Conservation (phyloP, 2,329 filamentous ascomycete genomes). For the Nemania abortiva region DNA sequence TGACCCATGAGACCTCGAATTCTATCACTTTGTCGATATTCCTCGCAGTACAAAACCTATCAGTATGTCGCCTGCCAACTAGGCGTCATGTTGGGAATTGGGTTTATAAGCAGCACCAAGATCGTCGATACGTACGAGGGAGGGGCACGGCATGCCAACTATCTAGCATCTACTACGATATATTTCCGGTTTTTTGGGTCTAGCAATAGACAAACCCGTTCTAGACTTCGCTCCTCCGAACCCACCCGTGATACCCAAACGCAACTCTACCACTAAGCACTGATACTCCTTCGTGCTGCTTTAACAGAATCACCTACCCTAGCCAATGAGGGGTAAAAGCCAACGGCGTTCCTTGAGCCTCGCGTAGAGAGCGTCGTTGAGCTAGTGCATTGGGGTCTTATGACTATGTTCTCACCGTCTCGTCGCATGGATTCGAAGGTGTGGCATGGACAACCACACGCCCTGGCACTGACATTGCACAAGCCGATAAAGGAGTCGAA, state of each 20-base stretch:
- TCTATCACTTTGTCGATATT: too few species aligned
- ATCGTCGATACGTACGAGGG: slow-evolving; percentile 5
- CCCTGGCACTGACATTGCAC: neutral
- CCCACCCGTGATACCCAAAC: neutral
- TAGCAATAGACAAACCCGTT: slow-evolving; percentile 1
- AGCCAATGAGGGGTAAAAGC: slow-evolving; percentile 15
- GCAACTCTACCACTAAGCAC: slow-evolving; percentile 17
- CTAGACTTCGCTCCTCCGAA: slow-evolving; percentile 22
- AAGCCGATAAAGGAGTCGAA: slow-evolving; percentile 29
- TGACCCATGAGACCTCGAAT: too few species aligned
- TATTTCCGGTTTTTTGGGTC: neutral
- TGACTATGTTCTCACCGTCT: slow-evolving; percentile 29
- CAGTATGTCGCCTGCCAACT: neutral
- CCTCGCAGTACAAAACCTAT: neutral
- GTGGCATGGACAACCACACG: slow-evolving; percentile 3
- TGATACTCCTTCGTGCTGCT: slow-evolving; percentile 17
- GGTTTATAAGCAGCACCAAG: neutral
- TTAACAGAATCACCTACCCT: slow-evolving; percentile 11
- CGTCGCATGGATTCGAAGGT: neutral
- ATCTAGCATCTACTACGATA: neutral
- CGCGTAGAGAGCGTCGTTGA: slow-evolving; percentile 19
- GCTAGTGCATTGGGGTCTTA: slow-evolving; percentile 10
- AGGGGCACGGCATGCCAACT: neutral
- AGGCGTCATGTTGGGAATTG: neutral
- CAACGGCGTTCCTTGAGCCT: slow-evolving; percentile 5